phyloP scores from a whole-genome alignment of 2,329 filamentous ascomycete genomes.

The Fusarium sp. region DNA sequence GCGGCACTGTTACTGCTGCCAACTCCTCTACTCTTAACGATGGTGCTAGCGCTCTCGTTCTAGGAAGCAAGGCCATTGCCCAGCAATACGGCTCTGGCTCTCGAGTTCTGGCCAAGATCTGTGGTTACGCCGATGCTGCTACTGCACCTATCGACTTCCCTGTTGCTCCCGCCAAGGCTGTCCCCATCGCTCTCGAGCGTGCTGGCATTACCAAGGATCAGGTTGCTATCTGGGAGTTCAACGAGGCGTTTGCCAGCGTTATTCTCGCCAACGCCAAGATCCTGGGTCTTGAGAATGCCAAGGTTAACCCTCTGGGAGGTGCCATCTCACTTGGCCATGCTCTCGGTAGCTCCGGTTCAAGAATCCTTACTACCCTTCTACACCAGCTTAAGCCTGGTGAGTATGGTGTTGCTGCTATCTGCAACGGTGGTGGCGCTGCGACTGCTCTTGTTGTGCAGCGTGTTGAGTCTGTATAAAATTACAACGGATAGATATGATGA shows the following conservation, averaged over 20 bases:
- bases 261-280: slow-evolving; percentile 97
- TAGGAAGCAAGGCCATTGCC: slow-evolving; percentile 84
- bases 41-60: slow-evolving; percentile 88
- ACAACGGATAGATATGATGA: neutral
- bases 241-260: slow-evolving; percentile 96
- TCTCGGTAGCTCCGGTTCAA: slow-evolving; percentile 90
- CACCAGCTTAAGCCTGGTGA: slow-evolving; percentile 93
- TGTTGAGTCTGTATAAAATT: slow-evolving; percentile 67
- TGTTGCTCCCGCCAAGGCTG: slow-evolving; percentile 89
- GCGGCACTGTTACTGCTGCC: slow-evolving; percentile 91
- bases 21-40: slow-evolving; percentile 96
- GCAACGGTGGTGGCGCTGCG: slow-evolving; percentile 94
- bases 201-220: slow-evolving; percentile 93
- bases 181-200: slow-evolving; percentile 86
- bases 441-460: slow-evolving; percentile 92
- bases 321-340: slow-evolving; percentile 94
- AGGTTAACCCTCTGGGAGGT: slow-evolving; percentile 88
- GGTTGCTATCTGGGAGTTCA: slow-evolving; percentile 97
- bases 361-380: slow-evolving; percentile 88
- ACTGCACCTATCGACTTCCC: slow-evolving; percentile 95
- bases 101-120: slow-evolving; percentile 86
- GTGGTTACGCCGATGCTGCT: slow-evolving; percentile 88
- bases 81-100: slow-evolving; percentile 81
- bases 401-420: slow-evolving; percentile 95
- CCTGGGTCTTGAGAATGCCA: slow-evolving; percentile 80